These are phyloP conservation scores for Lipomyces yamanashiensis DNA, from an alignment of 805 yeast species.

Conservation along the genomic window DNA sequence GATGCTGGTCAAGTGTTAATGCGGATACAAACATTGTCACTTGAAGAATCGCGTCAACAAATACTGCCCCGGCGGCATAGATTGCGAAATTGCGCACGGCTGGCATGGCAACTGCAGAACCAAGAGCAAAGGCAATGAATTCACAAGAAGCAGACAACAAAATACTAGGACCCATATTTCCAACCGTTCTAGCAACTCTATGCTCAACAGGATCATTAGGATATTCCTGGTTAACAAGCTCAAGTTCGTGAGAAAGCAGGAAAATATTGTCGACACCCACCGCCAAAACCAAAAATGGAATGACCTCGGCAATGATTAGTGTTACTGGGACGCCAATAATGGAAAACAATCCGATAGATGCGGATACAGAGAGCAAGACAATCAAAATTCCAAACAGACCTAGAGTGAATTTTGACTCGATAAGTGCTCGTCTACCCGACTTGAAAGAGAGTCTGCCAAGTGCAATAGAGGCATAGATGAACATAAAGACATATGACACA, in stretches of 20 bases:
- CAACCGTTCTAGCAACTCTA: constrained; percentile 66
- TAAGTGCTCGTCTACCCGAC: constrained; percentile 36
- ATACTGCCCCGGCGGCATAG: constrained; percentile 85
- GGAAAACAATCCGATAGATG: constrained; percentile 84
- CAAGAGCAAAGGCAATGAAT: constrained; percentile 75
- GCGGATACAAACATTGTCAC: constrained; percentile 80
- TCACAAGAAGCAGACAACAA: constrained; percentile 77
- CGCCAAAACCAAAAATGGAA: constrained; percentile 89
- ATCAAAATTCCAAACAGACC: constrained; percentile 86
- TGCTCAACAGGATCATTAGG: constrained; percentile 58
- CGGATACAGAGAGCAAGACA: constrained; percentile 76
- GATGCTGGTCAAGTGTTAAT: constrained; percentile 65
- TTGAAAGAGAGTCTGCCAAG: constrained; percentile 47
- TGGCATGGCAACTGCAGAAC: constrained; percentile 87
- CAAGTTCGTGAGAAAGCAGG: constrained; percentile 78
- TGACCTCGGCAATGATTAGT: constrained; percentile 92
- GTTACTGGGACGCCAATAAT: constrained; percentile 82
- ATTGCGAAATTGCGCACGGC: constrained; percentile 93
- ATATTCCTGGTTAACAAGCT: constrained; percentile 54
- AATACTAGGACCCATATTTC: constrained; percentile 85
- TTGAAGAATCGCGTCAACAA: constrained; percentile 76
- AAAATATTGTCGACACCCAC: constrained; percentile 96
- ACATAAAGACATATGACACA: constrained; percentile 83
- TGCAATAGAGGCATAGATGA: constrained; percentile 82
- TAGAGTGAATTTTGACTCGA: constrained; percentile 66